Base-by-base conservation (phyloP, 1,139 yeast genomes). In the Candida neerlandica region DNA sequence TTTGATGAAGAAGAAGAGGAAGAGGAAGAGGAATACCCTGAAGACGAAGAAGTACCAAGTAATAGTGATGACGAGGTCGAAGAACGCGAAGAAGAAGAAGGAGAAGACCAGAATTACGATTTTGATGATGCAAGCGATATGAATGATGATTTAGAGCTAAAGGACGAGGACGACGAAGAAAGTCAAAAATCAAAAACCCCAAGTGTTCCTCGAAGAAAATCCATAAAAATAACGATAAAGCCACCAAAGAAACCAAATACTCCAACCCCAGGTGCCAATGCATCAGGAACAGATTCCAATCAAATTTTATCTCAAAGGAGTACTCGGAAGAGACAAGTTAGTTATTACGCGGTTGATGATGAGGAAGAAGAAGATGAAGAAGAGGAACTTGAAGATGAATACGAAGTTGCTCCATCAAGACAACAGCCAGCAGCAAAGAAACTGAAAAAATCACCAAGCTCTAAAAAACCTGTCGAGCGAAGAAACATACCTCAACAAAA, bases 61-160 rank as follows among this genome's bases (percentile, higher is more conserved):
- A 48, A 58, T 11, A 61, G 65, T 47, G 71, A 67, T 35, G 77
- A 70, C 27, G 75, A 70, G 44, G 27, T 10, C n/a, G 46, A 37
- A n/a, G 42, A 29, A 12, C 27, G 7, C 7, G 27, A 70, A 45
- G 27, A 10, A 23, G 46, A 37, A n/a, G 41, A 29, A 11, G 14
- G 11, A 16, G 41, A 26, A 12, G 45, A 49, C 29, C 75, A 69
- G 32, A 65, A 64, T 44, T 71, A 64, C 48, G 62, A 65, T 45
- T 62, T 71, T 12, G 77, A 70, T 47, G 77, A 70, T 48, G 78
- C 71, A 44, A 73, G 72, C 7, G 78, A 73, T 50, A 66, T 71
- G 41, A 78, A 73, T 46, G 78, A 71, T 41, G 78, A 71, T 52
- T 59, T 71, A 43, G 77, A 72, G 45, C 55, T 70, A 37, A 52